Conservation (phyloP, 371 early-diverging fungal species). For the Chytridiales sp. region DNA sequence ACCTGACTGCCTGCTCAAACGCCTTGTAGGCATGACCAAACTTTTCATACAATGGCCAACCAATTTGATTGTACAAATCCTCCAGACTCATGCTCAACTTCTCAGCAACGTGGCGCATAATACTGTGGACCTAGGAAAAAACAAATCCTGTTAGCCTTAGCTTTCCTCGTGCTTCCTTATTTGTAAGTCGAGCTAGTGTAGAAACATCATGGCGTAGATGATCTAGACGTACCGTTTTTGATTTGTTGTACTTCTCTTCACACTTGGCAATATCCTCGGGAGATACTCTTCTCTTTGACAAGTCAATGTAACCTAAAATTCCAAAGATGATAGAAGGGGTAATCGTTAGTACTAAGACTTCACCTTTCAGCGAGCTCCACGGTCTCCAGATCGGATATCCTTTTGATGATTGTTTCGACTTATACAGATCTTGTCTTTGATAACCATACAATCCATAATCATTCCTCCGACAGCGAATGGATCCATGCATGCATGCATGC, state of each 20-base stretch:
- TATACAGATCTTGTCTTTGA: too few species aligned
- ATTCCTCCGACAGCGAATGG: too few species aligned
- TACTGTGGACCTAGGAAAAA: constrained; percentile 48
- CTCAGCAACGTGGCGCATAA: constrained; percentile 89
- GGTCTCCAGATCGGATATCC: too few species aligned
- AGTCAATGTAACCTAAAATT: constrained; percentile 93
- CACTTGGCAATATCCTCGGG: constrained; percentile 94
- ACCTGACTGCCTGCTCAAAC: constrained; percentile 92
- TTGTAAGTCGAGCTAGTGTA: too few species aligned
- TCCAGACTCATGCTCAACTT: constrained; percentile 79
- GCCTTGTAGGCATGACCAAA: constrained; percentile 98
- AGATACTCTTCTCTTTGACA: constrained; percentile 97
- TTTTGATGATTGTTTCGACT: too few species aligned
- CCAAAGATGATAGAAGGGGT: constrained; percentile 10
- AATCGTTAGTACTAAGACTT: too few species aligned
- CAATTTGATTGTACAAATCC: constrained; percentile 85
- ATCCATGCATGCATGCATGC: too few species aligned
- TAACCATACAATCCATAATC: too few species aligned
- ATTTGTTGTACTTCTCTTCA: constrained; percentile 95
- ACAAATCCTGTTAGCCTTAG: background rate
- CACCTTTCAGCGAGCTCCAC: too few species aligned
- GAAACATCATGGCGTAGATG: too few species aligned
- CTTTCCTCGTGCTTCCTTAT: background rate
- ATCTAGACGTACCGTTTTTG: constrained; percentile 79
- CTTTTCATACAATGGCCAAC: constrained; percentile 98